A percentile compares a stretch with the other conserved stretches of the same genome.
Conservation (phyloP, 208 protist genomes). For the Leishmania tropica region DNA sequence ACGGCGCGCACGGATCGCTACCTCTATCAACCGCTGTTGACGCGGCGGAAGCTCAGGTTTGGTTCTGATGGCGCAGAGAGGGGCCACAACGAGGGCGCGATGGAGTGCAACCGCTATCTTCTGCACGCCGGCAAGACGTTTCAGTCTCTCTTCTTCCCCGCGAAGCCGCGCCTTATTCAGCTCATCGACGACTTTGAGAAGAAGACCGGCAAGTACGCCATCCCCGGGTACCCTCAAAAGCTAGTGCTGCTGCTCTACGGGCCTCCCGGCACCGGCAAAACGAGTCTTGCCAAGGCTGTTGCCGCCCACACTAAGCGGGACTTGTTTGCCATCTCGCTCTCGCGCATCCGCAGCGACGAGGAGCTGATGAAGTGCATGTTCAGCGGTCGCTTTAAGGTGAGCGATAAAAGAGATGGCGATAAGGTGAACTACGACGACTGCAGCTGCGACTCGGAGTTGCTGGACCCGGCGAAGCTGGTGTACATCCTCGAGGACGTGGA, state of each 20-base stretch:
- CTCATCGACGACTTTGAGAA: conserved; percentile 84
- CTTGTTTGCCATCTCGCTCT: conserved; percentile 86
- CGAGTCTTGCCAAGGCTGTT: conserved; percentile 91
- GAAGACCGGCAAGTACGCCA: conserved; percentile 84
- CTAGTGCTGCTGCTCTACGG: conserved; percentile 92
- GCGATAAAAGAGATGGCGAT: conserved; percentile 24
- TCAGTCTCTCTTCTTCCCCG: conserved; percentile 89
- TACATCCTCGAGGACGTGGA: conserved; percentile 91
- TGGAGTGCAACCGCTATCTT: conserved; percentile 69
- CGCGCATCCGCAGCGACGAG: conserved; percentile 77
- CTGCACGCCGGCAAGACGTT: conserved; percentile 88
- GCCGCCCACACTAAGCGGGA: conserved; percentile 79
- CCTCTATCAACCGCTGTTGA: conserved; percentile 63
- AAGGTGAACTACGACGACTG: background rate
- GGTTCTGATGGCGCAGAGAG: conserved; percentile 8
- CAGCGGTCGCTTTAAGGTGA: conserved; percentile 63
- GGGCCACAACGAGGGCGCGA: conserved; percentile 16
- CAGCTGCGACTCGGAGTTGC: conserved; percentile 15
- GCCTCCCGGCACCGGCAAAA: conserved; percentile 96
- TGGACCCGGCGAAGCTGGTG: conserved; percentile 69
- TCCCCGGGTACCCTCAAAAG: conserved; percentile 88
- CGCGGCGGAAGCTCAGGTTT: conserved; percentile 10
- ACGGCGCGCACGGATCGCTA: conserved; percentile 46
- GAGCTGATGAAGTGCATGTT: conserved; percentile 89
- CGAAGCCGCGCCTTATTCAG: conserved; percentile 74